Evolutionary conservation across 768 basidiomycete genomes (phyloP).

Genomic region (Termitomyces sp.): DNA sequence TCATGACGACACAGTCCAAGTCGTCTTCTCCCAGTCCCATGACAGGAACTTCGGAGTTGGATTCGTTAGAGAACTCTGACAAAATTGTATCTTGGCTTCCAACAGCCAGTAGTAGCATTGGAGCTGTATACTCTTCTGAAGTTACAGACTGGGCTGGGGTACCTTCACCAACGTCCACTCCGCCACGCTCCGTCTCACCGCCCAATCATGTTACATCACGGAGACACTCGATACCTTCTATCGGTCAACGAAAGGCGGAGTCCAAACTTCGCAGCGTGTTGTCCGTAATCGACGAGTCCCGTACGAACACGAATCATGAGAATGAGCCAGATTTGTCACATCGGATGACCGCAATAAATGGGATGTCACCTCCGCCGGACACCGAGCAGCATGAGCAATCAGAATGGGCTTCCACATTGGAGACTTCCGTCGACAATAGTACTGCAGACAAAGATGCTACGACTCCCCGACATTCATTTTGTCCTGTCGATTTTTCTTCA

Average conservation of each 20-base stretch:
- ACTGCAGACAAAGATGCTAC: constrained; percentile 27
- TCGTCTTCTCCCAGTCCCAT: constrained; percentile 59
- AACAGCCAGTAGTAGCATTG: constrained; percentile 31
- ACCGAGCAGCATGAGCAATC: constrained; percentile 21
- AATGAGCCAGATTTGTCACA: constrained; percentile 16
- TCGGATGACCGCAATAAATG: constrained; percentile 17
- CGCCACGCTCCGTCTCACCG: constrained; percentile 50
- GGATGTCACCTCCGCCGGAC: constrained; percentile 19
- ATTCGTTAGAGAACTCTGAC: constrained; percentile 24
- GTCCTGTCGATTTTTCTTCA: constrained; percentile 15
- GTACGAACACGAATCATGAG: constrained; percentile 28
- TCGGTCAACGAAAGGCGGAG: constrained; percentile 43
- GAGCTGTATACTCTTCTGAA: constrained; percentile 42
- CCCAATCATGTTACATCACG: constrained; percentile 27
- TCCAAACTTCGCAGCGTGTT: constrained; percentile 71
- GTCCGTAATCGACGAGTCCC: constrained; percentile 63
- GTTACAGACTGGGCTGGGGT: constrained; percentile 51
- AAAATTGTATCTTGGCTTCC: constrained; percentile 46
- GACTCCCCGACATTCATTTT: constrained; percentile 41
- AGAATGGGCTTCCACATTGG: constrained; percentile 37
- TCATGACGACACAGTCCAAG: constrained; percentile 53
- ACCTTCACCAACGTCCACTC: constrained; percentile 34
- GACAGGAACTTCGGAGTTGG: constrained; percentile 41
- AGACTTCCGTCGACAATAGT: constrained; percentile 27
- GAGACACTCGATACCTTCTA: constrained; percentile 46